Evolutionary conservation across 768 basidiomycete genomes (phyloP), one percentile per base, ranked within the genome.

Genomic region (Auricularia cornea): DNA sequence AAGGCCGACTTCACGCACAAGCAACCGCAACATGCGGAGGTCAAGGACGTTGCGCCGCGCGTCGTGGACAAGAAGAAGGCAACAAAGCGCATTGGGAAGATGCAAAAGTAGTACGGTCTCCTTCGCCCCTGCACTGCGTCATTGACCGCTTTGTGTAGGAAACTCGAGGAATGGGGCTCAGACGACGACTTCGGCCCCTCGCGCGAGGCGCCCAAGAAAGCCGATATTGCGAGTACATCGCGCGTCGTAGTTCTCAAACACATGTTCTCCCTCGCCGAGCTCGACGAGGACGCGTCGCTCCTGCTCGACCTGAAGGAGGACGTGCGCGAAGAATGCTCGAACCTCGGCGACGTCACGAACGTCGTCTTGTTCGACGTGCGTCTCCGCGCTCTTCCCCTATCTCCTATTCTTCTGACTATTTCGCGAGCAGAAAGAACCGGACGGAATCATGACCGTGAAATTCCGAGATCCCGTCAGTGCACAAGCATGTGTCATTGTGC

Each of bases 371-470:
- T 96, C 70, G 96, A 99, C 76, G 96, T 96, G 73, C 74, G 91
- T 80, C 12, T 44, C 16, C 59, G 62, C 29, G 61, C n/a, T n/a
- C n/a, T n/a, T n/a, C n/a, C n/a, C n/a, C n/a, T n/a, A n/a, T n/a
- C n/a, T n/a, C n/a, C n/a, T n/a, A n/a, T n/a, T n/a, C n/a, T n/a
- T n/a, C n/a, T n/a, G n/a, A n/a, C n/a, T n/a, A 57, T 62, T 16
- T 54, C 4, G 11, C 48, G 26, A 64, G 48, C 75, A 99, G 94
- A 85, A 88, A 80, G 97, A 99, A 73, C 76, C 84, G 35, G 93
- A 96, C 40, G 96, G 97, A 3, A 76, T 98, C 66, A 98, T 98
- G 86, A 95, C 94, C 0, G 87, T 98, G 66, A 97, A 98, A 69
- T 99, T 98, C 79, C 86, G 86, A 63, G 95, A 98, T 70, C 83